Evolutionary conservation across 2,329 filamentous ascomycete species (phyloP).

Genomic region (Aspergillus sergii): DNA sequence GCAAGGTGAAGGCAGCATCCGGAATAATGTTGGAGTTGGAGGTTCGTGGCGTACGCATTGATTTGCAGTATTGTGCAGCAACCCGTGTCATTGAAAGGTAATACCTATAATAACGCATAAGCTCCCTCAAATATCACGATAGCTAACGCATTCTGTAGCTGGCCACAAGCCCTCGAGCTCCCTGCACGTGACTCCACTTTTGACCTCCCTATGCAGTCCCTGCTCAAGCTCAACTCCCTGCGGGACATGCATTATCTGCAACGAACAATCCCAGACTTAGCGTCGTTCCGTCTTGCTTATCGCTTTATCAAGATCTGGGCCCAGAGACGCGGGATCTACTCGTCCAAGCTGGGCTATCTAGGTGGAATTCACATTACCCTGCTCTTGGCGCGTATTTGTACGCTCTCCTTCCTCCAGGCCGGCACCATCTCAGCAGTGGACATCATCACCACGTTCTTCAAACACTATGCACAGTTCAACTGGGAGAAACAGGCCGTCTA

Average conservation of each 20-base stretch:
- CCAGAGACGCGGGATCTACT: conserved; percentile 8
- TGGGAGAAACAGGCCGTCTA: conserved; percentile 5
- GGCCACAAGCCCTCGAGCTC: conserved; percentile 1
- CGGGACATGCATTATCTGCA: conserved; percentile 14
- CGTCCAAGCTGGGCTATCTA: conserved; percentile 11
- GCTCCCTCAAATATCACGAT: background rate
- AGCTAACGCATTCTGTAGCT: background rate
- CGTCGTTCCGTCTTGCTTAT: conserved; percentile 7
- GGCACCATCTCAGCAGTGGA: background rate
- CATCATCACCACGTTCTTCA: conserved; percentile 8
- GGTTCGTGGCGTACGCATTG: conserved; percentile 6
- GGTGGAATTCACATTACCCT: conserved; percentile 9
- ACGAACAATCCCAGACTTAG: conserved; percentile 9
- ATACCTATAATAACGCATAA: too few species aligned
- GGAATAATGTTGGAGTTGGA: conserved; percentile 10
- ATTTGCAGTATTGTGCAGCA: conserved; percentile 13
- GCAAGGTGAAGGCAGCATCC: conserved; percentile 12
- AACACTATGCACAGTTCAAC: conserved; percentile 1
- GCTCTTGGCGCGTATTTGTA: conserved; percentile 6
- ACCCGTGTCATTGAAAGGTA: conserved; percentile 11
- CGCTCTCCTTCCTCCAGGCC: background rate
- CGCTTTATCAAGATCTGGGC: conserved; percentile 12
- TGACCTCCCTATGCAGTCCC: conserved; percentile 9
- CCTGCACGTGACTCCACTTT: conserved; percentile 1
- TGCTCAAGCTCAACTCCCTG: conserved; percentile 13